A percentile compares a stretch with the other conserved stretches of the same genome.
These are phyloP conservation scores for Polysphondylium violaceum DNA, from an alignment of 78 protist species.

Conservation along the genomic window DNA sequence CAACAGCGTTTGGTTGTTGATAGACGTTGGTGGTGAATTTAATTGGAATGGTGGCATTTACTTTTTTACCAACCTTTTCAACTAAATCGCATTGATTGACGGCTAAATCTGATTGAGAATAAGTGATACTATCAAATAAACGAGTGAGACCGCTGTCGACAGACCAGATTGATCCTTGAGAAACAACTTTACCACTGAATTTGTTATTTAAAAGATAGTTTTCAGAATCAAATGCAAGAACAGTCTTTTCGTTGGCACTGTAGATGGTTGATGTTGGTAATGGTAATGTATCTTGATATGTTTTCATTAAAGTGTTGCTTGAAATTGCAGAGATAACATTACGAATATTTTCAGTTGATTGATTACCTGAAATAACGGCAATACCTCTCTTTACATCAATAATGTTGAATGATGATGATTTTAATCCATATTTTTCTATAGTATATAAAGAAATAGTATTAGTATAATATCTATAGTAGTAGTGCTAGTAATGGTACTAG, in stretches of 20 bases:
- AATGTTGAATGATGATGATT: slow-evolving; percentile 30
- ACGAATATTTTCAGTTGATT: slow-evolving; percentile 59
- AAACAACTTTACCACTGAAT: slow-evolving; percentile 56
- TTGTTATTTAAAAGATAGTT: slow-evolving; percentile 46
- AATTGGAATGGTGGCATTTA: slow-evolving; percentile 27
- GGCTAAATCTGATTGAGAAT: slow-evolving; percentile 65
- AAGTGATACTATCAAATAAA: slow-evolving; percentile 41
- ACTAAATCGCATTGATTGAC: slow-evolving; percentile 51
- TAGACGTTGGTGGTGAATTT: slow-evolving; percentile 12
- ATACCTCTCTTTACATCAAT: slow-evolving; percentile 74
- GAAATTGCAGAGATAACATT: slow-evolving; percentile 36
- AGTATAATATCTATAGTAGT: background rate
- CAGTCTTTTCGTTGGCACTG: background rate
- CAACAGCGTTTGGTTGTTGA: slow-evolving; percentile 46
- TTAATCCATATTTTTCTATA: background rate
- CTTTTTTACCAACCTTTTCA: slow-evolving; percentile 35
- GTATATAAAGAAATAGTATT: background rate
- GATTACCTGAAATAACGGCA: slow-evolving; percentile 59
- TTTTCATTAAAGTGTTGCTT: background rate
- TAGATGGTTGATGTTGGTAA: slow-evolving; percentile 53
- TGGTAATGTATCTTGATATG: slow-evolving; percentile 10
- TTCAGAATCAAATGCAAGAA: slow-evolving; percentile 24
- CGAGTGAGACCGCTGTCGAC: slow-evolving; percentile 29
- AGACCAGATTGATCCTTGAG: slow-evolving; percentile 74
- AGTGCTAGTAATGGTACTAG: too few species aligned